Evolutionary conservation across 1,284 basidiomycete species (phyloP), one percentile per base, ranked within the genome.

Genomic region (Tranzscheliella williamsii): DNA sequence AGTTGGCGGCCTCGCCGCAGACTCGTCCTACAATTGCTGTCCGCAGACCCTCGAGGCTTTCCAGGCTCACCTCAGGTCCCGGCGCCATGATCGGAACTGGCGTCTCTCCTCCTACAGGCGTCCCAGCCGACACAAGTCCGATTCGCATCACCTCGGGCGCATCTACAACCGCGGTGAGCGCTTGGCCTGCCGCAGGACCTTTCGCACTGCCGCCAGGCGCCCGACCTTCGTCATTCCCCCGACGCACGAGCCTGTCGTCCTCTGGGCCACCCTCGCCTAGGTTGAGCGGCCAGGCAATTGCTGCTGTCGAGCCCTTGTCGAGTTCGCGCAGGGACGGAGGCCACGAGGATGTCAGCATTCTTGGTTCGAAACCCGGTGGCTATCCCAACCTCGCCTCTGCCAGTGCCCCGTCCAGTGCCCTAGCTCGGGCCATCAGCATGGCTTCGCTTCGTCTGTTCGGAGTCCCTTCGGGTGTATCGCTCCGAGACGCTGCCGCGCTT

Each of bases 401-500:
- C 5, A 41, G 57, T 18, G 49, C 50, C 0, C 51, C 56, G 1
- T 66, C 69, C 4, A 72, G 69, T 24, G 78, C 78, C 2, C 68
- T 80, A 6, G 88, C 90, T 39, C 85, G 91, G 9, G 93, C 91
- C 0, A 81, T 96, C 39, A 91, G 85, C 63, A 83, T 90, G 31
- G 92, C 92, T 0, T 88, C 89, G n/a, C 88, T 91, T 77, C 91
- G 90, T 70, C 81, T 95, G 4, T 92, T 94, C 67, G 90, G 91
- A 2, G 82, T 84, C 5, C 79, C 81, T 51, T 73, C 83, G 61
- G 52, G 80, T 51, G 67, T 72, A 32, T 65, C 60, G 8, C 40
- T 73, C 40, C 40, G 63, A 12, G 65, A 69, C 13, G 71, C 71
- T 7, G 67, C 67, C 24, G 66, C 65, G 21, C 50, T 56, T 24